phyloP scores from a whole-genome alignment of 345 rosid genomes.

The Lepidium sativum region DNA sequence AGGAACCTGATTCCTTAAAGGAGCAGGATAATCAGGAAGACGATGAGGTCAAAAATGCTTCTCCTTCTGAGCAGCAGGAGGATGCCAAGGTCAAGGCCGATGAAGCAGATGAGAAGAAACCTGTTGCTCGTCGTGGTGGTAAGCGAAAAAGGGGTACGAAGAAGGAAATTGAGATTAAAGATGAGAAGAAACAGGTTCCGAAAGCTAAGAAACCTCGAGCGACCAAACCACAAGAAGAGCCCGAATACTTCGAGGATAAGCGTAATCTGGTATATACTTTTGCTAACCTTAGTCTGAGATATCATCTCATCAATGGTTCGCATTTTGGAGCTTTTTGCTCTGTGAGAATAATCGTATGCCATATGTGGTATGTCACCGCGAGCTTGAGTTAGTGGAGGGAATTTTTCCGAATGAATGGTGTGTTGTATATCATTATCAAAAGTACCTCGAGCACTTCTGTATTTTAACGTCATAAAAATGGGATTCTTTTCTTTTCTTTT shows the following conservation, averaged over 20 bases:
- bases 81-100: not conserved
- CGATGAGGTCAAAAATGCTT: not conserved
- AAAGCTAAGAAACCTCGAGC: constrained; percentile 48
- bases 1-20: not conserved
- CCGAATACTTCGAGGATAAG: constrained; percentile 74
- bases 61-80: not conserved
- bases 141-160: constrained; percentile 7
- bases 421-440: not conserved
- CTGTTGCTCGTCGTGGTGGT: constrained; percentile 10
- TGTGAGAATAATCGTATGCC: not conserved
- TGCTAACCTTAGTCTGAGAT: not conserved
- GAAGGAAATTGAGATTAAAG: constrained; percentile 2
- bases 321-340: not conserved
- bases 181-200: constrained; percentile 28
- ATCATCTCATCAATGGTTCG: not conserved
- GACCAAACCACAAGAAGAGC: constrained; percentile 46
- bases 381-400: not conserved
- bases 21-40: not conserved
- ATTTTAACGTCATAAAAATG: not conserved
- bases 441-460: not conserved
- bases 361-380: not conserved
- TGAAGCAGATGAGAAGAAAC: constrained; percentile 1
- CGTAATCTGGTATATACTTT: constrained; percentile 70
- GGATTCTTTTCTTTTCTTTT: not conserved
- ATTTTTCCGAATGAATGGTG: not conserved